Evolutionary conservation across 202 grass and related monocot genomes (phyloP).

Genomic region (Alloteropsis angusta): DNA sequence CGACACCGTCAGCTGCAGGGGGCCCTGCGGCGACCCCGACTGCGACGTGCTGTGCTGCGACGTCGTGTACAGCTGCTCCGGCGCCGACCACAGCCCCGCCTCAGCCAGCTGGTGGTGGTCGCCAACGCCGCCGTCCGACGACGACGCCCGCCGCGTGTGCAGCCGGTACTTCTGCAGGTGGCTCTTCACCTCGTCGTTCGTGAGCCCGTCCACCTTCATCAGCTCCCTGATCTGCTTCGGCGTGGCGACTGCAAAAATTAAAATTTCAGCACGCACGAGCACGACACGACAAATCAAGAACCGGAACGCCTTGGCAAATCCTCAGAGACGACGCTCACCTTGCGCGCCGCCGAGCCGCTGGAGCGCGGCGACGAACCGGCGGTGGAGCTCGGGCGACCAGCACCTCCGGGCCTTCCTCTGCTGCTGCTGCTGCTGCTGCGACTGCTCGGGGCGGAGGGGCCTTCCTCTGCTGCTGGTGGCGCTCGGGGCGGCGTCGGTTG

Average conservation of each 20-base stretch:
- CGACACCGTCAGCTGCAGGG: slow-evolving; percentile 52
- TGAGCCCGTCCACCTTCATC: slow-evolving; percentile 96
- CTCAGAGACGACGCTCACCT: slow-evolving; percentile 21
- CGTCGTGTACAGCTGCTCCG: slow-evolving; percentile 54
- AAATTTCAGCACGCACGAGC: neutral
- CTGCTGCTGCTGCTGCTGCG: neutral
- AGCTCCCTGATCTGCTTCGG: slow-evolving; percentile 97
- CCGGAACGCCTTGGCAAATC: neutral
- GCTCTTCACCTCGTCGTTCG: slow-evolving; percentile 96
- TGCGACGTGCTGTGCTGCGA: slow-evolving; percentile 76
- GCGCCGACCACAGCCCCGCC: slow-evolving; percentile 12
- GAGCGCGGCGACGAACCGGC: slow-evolving; percentile 68
- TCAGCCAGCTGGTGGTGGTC: neutral
- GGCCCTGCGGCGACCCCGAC: slow-evolving; percentile 66
- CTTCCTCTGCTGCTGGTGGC: slow-evolving; percentile 63
- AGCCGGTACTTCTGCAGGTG: slow-evolving; percentile 96
- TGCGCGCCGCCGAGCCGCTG: slow-evolving; percentile 75
- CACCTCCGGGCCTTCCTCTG: slow-evolving; percentile 77
- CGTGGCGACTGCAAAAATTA: slow-evolving; percentile 65
- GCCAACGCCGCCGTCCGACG: slow-evolving; percentile 26
- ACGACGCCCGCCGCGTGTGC: slow-evolving; percentile 58
- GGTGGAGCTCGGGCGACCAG: slow-evolving; percentile 91
- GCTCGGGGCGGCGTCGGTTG: slow-evolving; percentile 17
- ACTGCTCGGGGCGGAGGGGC: too few relatives aligned
- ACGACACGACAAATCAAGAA: neutral